These are phyloP conservation scores for Acacia acuminata DNA, from an alignment of 306 rosid species.

Conservation along the genomic window DNA sequence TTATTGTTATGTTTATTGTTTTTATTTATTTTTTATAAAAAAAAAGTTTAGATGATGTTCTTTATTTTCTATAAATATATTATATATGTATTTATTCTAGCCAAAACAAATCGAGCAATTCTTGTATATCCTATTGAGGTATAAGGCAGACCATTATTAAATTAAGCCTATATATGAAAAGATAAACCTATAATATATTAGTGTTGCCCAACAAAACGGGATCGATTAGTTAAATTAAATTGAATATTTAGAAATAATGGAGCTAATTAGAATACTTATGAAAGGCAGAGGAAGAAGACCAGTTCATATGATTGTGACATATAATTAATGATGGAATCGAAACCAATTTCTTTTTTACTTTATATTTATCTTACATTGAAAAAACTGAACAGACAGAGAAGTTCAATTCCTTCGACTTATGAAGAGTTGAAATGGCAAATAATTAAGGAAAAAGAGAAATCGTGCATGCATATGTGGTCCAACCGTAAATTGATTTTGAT, in stretches of 20 bases:
- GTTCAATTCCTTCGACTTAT: not conserved
- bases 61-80: too few relatives aligned
- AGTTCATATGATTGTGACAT: not conserved
- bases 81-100: not conserved
- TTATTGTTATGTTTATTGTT: too few relatives aligned
- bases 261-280: not conserved
- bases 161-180: not conserved
- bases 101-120: too few relatives aligned
- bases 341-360: not conserved
- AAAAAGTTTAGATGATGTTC: too few relatives aligned
- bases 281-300: not conserved
- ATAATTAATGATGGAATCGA: not conserved
- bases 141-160: not conserved
- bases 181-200: not conserved
- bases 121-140: not conserved
- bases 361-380: not conserved
- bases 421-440: not conserved
- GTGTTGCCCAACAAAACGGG: not conserved
- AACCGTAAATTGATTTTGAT: too few relatives aligned
- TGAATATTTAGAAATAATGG: not conserved
- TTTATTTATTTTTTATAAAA: too few relatives aligned
- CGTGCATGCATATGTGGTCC: too few relatives aligned
- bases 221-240: not conserved
- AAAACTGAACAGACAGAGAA: not conserved
- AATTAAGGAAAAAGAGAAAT: too few relatives aligned